These are phyloP conservation scores for Rhododendron griersonianum DNA, from an alignment of 148 eudicot species.

Conservation along the genomic window DNA sequence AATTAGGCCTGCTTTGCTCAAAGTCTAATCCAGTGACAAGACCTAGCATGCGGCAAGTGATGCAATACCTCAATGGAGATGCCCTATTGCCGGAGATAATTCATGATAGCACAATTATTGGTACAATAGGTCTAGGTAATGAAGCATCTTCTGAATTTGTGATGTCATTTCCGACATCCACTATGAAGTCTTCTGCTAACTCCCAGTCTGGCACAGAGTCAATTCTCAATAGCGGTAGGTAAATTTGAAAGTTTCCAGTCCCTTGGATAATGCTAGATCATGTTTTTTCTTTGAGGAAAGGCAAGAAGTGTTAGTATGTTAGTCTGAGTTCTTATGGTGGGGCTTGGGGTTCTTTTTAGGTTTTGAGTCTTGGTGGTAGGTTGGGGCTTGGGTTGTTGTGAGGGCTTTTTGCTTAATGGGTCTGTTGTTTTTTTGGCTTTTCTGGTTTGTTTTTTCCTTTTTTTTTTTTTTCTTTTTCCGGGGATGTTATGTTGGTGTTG, in stretches of 20 bases:
- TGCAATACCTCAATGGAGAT: slow-evolving; percentile 30
- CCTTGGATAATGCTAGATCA: not conserved
- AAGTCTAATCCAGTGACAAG: slow-evolving; percentile 23
- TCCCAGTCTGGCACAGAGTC: not conserved
- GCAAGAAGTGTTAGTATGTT: not conserved
- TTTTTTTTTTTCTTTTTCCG: no score
- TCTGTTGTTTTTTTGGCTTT: no score
- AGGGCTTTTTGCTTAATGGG: no score
- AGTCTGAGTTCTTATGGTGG: no score
- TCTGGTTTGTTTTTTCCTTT: no score
- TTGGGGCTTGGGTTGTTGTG: no score
- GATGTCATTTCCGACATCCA: not conserved
- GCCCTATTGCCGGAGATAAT: not conserved
- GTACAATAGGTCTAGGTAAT: not conserved
- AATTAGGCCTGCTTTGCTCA: slow-evolving; percentile 37
- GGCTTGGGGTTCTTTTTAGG: no score
- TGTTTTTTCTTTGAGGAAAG: not conserved
- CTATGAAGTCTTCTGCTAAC: not conserved
- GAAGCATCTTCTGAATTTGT: not conserved
- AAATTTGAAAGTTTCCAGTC: not conserved
- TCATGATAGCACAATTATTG: not conserved
- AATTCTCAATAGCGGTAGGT: not conserved
- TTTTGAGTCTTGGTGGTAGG: no score
- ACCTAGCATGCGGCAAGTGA: slow-evolving; percentile 40
- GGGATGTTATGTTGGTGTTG: not conserved